These are phyloP conservation scores for Zymoseptoria crescenta DNA, from an alignment of 2,329 filamentous ascomycete species.

Conservation along the genomic window DNA sequence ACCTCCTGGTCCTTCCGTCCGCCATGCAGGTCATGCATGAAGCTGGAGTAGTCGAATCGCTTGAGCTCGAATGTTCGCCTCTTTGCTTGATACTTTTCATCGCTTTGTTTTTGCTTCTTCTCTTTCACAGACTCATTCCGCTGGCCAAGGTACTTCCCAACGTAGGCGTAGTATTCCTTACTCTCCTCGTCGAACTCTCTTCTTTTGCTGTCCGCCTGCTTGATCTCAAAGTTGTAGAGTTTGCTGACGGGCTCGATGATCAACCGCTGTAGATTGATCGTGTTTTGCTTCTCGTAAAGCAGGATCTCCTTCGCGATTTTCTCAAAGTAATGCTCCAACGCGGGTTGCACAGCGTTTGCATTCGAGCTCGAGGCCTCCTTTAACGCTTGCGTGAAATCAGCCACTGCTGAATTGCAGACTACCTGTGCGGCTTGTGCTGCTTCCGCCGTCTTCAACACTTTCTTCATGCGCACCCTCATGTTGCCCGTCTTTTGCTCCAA, in stretches of 20 bases:
- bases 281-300: conserved; percentile 76
- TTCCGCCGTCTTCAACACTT: conserved; percentile 89
- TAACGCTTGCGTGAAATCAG: conserved; percentile 74
- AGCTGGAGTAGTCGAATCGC: conserved; percentile 96
- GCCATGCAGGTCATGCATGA: conserved; percentile 98
- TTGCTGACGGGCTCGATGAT: conserved; percentile 92
- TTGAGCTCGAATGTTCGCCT: conserved; percentile 92
- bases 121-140: conserved; percentile 92
- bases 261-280: conserved; percentile 74
- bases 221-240: conserved; percentile 92
- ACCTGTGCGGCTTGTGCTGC: conserved; percentile 71
- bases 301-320: conserved; percentile 90
- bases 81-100: conserved; percentile 93
- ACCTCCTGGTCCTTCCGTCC: conserved; percentile 98
- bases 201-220: conserved; percentile 92
- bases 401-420: conserved; percentile 77
- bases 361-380: conserved; percentile 85
- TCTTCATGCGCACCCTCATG: conserved; percentile 92
- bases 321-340: conserved; percentile 95
- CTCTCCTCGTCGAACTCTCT: conserved; percentile 98
- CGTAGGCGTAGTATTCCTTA: conserved; percentile 95
- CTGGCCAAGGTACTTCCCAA: conserved; percentile 91
- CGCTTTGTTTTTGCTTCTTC: conserved; percentile 91
- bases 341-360: conserved; percentile 92
- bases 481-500: conserved; percentile 93